Evolutionary conservation across 306 rosid species (phyloP), one percentile per base, ranked within the genome.

Genomic region (Sechiopsis laciniata): DNA sequence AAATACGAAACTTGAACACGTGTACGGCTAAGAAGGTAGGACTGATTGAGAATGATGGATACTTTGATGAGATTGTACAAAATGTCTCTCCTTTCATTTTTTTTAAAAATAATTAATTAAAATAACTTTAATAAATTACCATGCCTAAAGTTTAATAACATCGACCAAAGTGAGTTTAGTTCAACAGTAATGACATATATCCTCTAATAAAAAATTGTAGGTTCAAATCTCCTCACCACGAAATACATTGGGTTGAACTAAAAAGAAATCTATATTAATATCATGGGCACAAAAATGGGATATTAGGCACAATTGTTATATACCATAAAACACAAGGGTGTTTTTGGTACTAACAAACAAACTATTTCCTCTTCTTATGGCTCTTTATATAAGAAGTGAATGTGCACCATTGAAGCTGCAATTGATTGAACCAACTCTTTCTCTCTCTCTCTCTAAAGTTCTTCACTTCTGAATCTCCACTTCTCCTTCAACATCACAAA

Each of bases 1-100:
- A 50, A 52, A 50, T 51, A 56, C 8, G 57, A 72, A 74, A 71
- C 46, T 73, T 13, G 40, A 65, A 84, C 89, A 76, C 91, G 91
- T 90, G 90, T 85, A 86, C 81, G 83, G 83, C 72, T 52, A 7
- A 46, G 79, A 81, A 74, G 83, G 60, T 70, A 70, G 60, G 24
- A 22, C 45, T 69, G 15, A 15, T 70, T 29, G 78, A 72, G 56
- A 71, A 57, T 74, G 84, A 79, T 69, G 74, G 72, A 55, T 79
- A 78, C 48, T 15, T 32, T 4, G 46, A 0, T 70, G 60, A 54
- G 60, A 69, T 24, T 7, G 74, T 70, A 52, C 60, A 70, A 52
- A 69, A 52, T 70, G 59, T 70, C 12, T 48, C 7, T 48, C 73
- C 32, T 68, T 67, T 50, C 53, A 48, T 48, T 50, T 12, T 50